Conservation (phyloP, 2,329 filamentous ascomycete genomes). For the Colletotrichum australisinense region DNA sequence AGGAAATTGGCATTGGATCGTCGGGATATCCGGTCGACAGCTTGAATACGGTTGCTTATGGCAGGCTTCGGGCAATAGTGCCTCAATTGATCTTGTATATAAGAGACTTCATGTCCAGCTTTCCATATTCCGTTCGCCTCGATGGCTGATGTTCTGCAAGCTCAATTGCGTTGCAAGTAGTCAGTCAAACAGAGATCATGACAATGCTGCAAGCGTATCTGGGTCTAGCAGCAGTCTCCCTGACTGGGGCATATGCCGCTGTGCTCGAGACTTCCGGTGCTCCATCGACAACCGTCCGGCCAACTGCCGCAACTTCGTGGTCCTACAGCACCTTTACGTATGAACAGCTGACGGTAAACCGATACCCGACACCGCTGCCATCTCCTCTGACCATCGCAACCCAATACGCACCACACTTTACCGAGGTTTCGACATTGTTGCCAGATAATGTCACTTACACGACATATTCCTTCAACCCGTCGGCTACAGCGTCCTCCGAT, state of each 20-base stretch:
- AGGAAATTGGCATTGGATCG: background rate
- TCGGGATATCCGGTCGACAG: background rate
- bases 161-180: background rate
- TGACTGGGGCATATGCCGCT: background rate
- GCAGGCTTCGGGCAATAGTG: background rate
- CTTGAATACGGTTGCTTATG: background rate
- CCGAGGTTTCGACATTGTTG: background rate
- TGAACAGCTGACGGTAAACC: conserved; percentile 3
- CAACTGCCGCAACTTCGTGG: background rate
- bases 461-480: background rate
- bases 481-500: conserved; percentile 21
- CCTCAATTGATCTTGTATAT: background rate
- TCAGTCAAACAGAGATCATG: background rate
- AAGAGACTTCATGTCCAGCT: background rate
- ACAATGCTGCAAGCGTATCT: background rate
- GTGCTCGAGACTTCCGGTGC: background rate
- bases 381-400: conserved; percentile 8
- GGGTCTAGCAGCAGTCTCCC: background rate
- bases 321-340: conserved; percentile 19
- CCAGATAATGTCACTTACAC: conserved; percentile 18
- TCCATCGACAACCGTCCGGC: background rate
- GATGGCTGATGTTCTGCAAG: background rate
- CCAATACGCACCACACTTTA: conserved; percentile 12
- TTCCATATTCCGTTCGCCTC: background rate
- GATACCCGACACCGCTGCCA: conserved; percentile 2